These are phyloP conservation scores for Corchorus capsularis DNA, from an alignment of 345 rosid genomes.

Conservation along the genomic window DNA sequence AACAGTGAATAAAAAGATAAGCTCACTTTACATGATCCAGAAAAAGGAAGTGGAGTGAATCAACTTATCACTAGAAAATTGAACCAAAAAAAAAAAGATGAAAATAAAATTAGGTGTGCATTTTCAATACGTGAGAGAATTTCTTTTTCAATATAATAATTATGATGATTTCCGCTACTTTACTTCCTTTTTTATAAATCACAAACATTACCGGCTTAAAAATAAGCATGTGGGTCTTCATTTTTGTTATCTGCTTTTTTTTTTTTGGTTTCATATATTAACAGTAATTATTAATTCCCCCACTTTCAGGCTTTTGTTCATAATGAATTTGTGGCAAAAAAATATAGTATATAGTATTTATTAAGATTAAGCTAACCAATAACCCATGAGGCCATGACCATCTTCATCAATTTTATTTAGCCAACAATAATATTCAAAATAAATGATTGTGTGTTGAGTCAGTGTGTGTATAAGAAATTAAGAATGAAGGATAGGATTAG, in stretches of 20 bases:
- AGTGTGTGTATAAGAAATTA: too few relatives aligned
- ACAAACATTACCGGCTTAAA: conserved; percentile 24
- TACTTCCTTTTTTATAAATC: conserved; percentile 2
- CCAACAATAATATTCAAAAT: too few relatives aligned
- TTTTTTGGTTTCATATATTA: neutral
- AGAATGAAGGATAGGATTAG: neutral
- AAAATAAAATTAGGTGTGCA: neutral
- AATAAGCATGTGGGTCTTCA: conserved; percentile 35
- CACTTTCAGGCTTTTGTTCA: neutral
- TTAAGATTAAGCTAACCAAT: neutral
- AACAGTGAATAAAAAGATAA: neutral
- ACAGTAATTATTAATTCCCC: conserved; percentile 12
- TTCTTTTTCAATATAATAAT: neutral
- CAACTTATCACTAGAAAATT: neutral
- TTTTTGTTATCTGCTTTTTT: neutral
- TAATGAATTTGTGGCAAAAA: neutral
- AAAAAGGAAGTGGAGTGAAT: neutral
- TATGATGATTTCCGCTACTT: conserved; percentile 14
- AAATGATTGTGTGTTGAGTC: too few relatives aligned
- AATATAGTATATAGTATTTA: neutral
- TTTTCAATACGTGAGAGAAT: neutral
- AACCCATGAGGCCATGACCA: neutral
- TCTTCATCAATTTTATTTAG: conserved; percentile 1
- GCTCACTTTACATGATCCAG: neutral
- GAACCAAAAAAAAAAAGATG: neutral